Percentiles rank a stretch among this genome's conserved stretches.
phyloP scores from a whole-genome alignment of 179 eudicot genomes.

The Corrigiola litoralis region DNA sequence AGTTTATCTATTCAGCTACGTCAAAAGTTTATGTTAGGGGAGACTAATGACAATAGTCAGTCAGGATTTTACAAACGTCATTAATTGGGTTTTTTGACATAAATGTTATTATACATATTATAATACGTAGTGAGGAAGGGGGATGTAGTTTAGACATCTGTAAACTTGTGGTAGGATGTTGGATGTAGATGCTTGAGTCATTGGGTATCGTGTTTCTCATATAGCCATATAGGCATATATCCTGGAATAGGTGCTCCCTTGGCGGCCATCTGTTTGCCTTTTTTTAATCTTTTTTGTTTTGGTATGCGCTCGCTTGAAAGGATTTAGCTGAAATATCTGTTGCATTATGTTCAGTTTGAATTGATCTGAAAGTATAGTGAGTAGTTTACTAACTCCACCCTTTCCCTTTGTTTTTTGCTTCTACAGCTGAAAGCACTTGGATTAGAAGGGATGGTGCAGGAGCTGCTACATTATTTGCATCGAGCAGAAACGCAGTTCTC shows the following conservation, averaged over 20 bases:
- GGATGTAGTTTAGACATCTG: neutral
- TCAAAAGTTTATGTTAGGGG: too few species aligned
- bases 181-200: neutral
- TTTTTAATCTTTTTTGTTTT: neutral
- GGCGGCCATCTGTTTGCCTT: too few species aligned
- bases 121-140: too few species aligned
- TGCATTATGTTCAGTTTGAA: neutral
- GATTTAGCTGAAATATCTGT: neutral
- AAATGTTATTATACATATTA: too few species aligned
- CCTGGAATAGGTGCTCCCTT: too few species aligned
- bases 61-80: too few species aligned
- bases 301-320: neutral
- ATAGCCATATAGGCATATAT: too few species aligned
- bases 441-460: conserved; percentile 69
- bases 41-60: too few species aligned
- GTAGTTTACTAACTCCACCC: conserved; percentile 7
- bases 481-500: conserved; percentile 51
- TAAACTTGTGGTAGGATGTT: neutral
- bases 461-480: conserved; percentile 51
- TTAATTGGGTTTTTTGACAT: too few species aligned
- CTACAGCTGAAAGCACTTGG: conserved; percentile 79
- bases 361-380: neutral
- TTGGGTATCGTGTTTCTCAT: neutral
- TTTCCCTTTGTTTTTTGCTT: conserved; percentile 3
- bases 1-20: too few species aligned